A percentile compares a stretch with the other conserved stretches of the same genome.
phyloP scores from a whole-genome alignment of 306 rosid species.

The Aeschynomene evenia region DNA sequence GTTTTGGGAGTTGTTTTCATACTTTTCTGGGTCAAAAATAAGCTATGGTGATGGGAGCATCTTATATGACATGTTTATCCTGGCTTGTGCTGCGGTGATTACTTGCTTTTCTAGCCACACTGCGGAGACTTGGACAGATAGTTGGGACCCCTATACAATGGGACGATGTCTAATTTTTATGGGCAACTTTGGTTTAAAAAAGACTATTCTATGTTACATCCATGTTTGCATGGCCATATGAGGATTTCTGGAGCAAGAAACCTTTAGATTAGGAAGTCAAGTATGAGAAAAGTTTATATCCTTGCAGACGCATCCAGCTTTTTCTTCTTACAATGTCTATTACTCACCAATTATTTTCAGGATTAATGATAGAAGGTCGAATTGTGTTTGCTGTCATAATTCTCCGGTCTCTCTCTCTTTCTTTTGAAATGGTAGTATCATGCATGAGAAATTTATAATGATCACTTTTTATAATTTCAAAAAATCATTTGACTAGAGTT shows the following conservation, averaged over 20 bases:
- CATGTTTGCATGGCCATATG: too few species aligned
- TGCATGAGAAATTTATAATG: not conserved
- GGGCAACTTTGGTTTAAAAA: too few species aligned
- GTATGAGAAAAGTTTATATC: too few species aligned
- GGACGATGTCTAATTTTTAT: too few species aligned
- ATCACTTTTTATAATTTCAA: not conserved
- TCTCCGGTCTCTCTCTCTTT: not conserved
- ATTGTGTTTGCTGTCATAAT: not conserved
- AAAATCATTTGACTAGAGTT: not conserved
- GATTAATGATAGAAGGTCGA: not conserved
- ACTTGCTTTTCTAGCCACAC: not conserved
- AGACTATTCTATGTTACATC: too few species aligned
- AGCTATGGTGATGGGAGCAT: conserved; percentile 67
- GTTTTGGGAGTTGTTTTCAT: conserved; percentile 94
- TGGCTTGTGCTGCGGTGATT: conserved; percentile 1
- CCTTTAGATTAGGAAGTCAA: too few species aligned
- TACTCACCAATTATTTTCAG: not conserved
- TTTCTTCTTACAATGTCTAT: not conserved
- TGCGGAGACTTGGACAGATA: too few species aligned
- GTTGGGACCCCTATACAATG: not conserved
- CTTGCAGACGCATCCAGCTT: too few species aligned
- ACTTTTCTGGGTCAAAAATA: conserved; percentile 88
- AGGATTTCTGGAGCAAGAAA: too few species aligned
- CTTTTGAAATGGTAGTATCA: not conserved
- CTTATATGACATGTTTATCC: not conserved